Base-by-base conservation (phyloP, 495 filamentous ascomycete genomes). In the Hyaloscypha bicolor region DNA sequence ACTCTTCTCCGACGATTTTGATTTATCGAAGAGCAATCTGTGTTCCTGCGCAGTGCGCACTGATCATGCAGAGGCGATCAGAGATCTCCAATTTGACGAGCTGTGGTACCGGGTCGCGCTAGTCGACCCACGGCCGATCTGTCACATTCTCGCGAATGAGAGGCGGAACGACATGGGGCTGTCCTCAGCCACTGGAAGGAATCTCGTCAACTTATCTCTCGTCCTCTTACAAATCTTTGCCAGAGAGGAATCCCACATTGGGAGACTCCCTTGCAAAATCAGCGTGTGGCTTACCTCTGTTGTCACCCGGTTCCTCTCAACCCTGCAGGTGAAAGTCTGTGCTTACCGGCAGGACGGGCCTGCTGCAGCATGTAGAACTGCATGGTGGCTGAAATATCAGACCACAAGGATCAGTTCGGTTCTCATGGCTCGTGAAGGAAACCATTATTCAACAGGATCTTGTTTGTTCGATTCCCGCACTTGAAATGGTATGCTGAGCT, bases 61-160 rank as follows among this genome's bases (percentile, higher is more conserved):
- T 56, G 9, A 12, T 53, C 51, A 56, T 56, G 53, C 53, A 31
- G 29, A 12, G 53, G 53, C 53, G 53, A 29, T 56, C 21, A 14
- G 9, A 16, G 53, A 56, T 56, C 42, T 29, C 53, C 21, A 56
- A 25, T 56, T 5, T 29, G 8, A 8, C 53, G 53, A 12, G 22
- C n/a, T 21, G 56, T 60, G 2, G 56, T 60, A 3, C 19, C 9
- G 56, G 32, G 30, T 14, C 56, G 30, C 56, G 42, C 32, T 37
- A 33, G 30, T 37, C 51, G 32, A 6, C 2, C 56, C 56, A 60
- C 56, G 6, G 35, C 31, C 56, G 56, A 60, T n/a, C 31, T 60
- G 19, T 60, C 56, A 60, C n/a, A 60, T 19, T 37, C n/a, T 5
- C 22, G 42, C 42, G 42, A 48, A 3, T 14, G 4, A 16, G 16